Conservation (phyloP, 192 early-diverging fungal species). For the Lobosporangium transversale region DNA sequence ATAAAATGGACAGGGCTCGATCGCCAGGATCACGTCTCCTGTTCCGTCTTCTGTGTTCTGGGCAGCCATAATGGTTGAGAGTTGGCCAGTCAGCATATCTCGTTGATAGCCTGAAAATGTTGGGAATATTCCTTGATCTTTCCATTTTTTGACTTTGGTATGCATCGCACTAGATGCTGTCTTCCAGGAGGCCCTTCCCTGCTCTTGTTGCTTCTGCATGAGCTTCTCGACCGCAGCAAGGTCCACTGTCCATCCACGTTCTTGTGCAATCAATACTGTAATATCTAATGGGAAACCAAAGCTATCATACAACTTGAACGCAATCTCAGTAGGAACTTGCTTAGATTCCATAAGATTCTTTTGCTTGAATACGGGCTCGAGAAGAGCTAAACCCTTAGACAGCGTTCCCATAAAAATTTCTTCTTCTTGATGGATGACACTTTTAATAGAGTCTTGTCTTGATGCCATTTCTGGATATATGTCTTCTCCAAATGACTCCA, state of each 20-base stretch:
- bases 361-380: slow-evolving; percentile 57
- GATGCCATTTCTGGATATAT: slow-evolving; percentile 55
- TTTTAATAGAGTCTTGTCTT: slow-evolving; percentile 54
- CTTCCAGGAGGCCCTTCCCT: slow-evolving; percentile 62
- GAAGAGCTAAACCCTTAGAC: slow-evolving; percentile 57
- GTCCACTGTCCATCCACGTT: slow-evolving; percentile 67
- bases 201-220: slow-evolving; percentile 54
- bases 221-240: slow-evolving; percentile 56
- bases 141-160: slow-evolving; percentile 30
- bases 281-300: slow-evolving; percentile 71
- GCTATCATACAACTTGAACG: slow-evolving; percentile 66
- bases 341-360: slow-evolving; percentile 44
- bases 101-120: slow-evolving; percentile 65
- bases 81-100: slow-evolving; percentile 51
- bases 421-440: slow-evolving; percentile 60
- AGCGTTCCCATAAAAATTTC: slow-evolving; percentile 59
- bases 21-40: slow-evolving; percentile 56
- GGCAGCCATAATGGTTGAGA: slow-evolving; percentile 31
- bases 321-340: slow-evolving; percentile 55
- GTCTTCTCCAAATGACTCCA: slow-evolving; percentile 48
- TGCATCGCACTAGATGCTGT: slow-evolving; percentile 22
- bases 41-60: slow-evolving; percentile 50
- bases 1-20: slow-evolving; percentile 70
- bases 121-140: slow-evolving; percentile 47
- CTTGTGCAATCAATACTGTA: slow-evolving; percentile 61